A percentile compares a stretch with the other conserved stretches of the same genome.
Evolutionary conservation across 805 yeast species (phyloP).

Genomic region (Monosporozyma aquatica): DNA sequence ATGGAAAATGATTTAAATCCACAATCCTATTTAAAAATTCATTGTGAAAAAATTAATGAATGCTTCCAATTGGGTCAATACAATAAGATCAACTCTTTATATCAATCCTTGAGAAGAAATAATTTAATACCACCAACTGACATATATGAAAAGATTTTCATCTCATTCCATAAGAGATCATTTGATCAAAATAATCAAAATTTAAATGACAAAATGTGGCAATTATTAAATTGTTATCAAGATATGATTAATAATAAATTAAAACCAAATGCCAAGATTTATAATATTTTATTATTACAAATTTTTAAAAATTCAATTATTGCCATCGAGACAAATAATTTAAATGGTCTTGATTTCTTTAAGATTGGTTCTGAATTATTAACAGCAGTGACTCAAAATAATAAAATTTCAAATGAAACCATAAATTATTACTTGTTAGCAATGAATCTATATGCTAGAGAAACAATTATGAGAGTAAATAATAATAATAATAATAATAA

Average conservation of each 20-base stretch:
- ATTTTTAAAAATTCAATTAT: constrained; percentile 42
- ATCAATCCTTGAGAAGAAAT: constrained; percentile 35
- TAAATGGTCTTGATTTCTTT: constrained; percentile 39
- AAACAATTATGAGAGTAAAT: constrained; percentile 21
- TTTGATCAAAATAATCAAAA: constrained; percentile 44
- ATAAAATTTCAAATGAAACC: constrained; percentile 36
- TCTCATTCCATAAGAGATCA: constrained; percentile 43
- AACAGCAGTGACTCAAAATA: constrained; percentile 34
- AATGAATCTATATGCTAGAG: constrained; percentile 34
- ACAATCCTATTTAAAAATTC: constrained; percentile 26
- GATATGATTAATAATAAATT: constrained; percentile 46
- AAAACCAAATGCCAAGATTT: constrained; percentile 51
- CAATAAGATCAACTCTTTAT: constrained; percentile 32
- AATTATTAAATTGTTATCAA: constrained; percentile 56
- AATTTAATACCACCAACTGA: constrained; percentile 41
- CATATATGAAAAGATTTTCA: constrained; percentile 45
- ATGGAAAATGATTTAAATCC: constrained; percentile 25
- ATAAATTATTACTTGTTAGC: constrained; percentile 40
- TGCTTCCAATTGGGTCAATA: constrained; percentile 24
- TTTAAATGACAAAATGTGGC: constrained; percentile 52
- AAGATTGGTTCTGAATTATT: constrained; percentile 43
- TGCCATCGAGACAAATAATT: constrained; percentile 32
- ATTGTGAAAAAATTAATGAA: constrained; percentile 24
- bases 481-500: constrained; percentile 5
- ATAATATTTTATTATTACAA: constrained; percentile 41